A percentile compares a stretch with the other conserved stretches of the same genome.
Conservation (phyloP, 176 grass and related monocot species). For the Dactylis glomerata region DNA sequence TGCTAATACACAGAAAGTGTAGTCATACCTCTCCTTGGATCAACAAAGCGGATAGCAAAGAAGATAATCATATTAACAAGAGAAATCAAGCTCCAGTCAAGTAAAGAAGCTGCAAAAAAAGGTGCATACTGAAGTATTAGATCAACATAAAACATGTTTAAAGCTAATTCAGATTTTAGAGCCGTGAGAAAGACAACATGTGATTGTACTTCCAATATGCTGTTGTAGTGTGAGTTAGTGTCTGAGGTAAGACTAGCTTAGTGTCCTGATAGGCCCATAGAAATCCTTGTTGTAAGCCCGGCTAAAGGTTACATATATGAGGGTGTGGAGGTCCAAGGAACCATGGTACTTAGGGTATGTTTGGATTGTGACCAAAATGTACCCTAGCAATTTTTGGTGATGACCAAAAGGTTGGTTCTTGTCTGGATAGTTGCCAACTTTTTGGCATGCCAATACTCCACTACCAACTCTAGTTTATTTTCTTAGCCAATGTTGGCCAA, state of each 20-base stretch:
- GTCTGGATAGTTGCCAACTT: too few species aligned
- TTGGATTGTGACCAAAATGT: too few species aligned
- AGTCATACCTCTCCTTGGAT: slow-evolving; percentile 68
- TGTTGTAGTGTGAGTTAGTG: neutral
- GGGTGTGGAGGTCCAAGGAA: neutral
- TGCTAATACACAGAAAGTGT: neutral
- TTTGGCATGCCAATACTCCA: too few species aligned
- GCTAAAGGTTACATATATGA: neutral
- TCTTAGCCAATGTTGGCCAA: too few species aligned
- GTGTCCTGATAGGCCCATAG: neutral
- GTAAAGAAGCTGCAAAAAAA: slow-evolving; percentile 65
- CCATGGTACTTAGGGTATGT: too few species aligned
- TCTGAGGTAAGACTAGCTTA: neutral
- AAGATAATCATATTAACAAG: slow-evolving; percentile 77
- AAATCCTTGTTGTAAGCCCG: neutral
- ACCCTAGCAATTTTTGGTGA: too few species aligned
- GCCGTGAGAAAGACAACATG: neutral
- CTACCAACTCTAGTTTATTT: too few species aligned
- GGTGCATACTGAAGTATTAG: neutral
- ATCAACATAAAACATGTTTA: neutral
- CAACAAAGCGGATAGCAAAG: slow-evolving; percentile 59
- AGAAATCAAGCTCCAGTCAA: slow-evolving; percentile 87
- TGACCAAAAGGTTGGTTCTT: too few species aligned
- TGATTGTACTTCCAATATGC: neutral
- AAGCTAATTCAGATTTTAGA: slow-evolving; percentile 1